Evolutionary conservation across 257 asterid genomes (phyloP), one percentile per base, ranked within the genome.

Genomic region (Lantana camara): DNA sequence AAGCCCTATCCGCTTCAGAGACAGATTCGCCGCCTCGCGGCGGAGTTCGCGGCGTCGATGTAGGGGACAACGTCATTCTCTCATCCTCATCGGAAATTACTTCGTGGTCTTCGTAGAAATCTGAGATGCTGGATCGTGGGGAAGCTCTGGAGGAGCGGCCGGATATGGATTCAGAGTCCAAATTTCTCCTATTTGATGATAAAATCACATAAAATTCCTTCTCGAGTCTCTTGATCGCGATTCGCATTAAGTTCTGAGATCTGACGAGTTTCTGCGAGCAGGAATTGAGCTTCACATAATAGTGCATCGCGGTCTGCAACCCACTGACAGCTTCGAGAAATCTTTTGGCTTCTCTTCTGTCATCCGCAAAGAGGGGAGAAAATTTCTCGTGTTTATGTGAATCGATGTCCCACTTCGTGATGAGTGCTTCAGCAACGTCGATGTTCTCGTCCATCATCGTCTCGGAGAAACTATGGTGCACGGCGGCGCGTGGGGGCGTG

Each of bases 181-280:
- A 81, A 49, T 76, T 70, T 37, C 74, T 76, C 11, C 83, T 60
- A n/a, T 84, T 83, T 0, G 75, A 71, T 0, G 85, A 80, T 42
- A 91, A 60, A 22, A 77, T 77, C 0, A 74, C 46, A 49, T 74
- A 64, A 60, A 91, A 88, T 54, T 91, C 96, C 72, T 81, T 84
- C 70, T 91, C 91, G 38, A 88, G 44, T 24, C 89, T 69, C 17
- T 70, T 88, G 82, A 84, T 81, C 0, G 95, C 96, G 16, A 80
- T 73, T 17, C 71, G 83, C 98, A 91, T 91, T 68, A 88, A 47
- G 24, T 55, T 69, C 71, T 88, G 96, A 50, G 88, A 78, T 48
- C 90, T 72, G 53, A 82, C 22, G 34, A 91, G 83, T 1, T 61
- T 61, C 4, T 71, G 79, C 0, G 91, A 76, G 61, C 50, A 44